Evolutionary conservation across 192 early-diverging fungal species (phyloP).

Genomic region (Linnemannia schmuckeri): DNA sequence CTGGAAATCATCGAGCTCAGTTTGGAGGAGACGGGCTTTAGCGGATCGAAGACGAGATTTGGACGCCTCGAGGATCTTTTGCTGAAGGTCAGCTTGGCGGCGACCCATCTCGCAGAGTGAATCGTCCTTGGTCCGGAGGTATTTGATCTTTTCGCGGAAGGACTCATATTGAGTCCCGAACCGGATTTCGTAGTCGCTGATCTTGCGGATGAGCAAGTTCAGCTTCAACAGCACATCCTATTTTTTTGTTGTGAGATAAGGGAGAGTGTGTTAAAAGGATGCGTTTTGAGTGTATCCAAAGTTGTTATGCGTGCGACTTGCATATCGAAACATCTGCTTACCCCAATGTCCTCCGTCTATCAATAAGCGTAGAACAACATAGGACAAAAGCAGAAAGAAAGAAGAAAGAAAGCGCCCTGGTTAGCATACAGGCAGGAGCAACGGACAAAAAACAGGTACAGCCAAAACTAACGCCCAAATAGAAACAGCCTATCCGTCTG

Average conservation of each 20-base stretch:
- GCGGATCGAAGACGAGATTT: slow-evolving; percentile 39
- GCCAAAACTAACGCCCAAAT: background rate
- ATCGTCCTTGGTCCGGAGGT: slow-evolving; percentile 55
- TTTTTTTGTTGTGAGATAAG: background rate
- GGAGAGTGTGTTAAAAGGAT: background rate
- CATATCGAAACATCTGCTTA: slow-evolving; percentile 7
- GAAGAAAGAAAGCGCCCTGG: background rate
- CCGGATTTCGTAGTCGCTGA: slow-evolving; percentile 53
- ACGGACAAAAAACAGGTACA: background rate
- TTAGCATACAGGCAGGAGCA: background rate
- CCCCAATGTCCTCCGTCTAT: slow-evolving; percentile 49
- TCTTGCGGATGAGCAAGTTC: slow-evolving; percentile 54
- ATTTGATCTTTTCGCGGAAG: slow-evolving; percentile 56
- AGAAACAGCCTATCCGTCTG: background rate
- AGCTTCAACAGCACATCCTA: slow-evolving; percentile 51
- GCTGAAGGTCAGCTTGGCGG: slow-evolving; percentile 42
- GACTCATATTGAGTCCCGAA: slow-evolving; percentile 52
- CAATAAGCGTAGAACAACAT: background rate
- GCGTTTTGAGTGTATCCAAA: background rate
- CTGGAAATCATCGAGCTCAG: slow-evolving; percentile 43
- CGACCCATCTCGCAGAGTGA: slow-evolving; percentile 56
- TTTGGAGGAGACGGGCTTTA: slow-evolving; percentile 37
- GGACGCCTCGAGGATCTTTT: slow-evolving; percentile 44
- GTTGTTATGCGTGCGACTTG: background rate
- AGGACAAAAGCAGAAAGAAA: background rate